These are phyloP conservation scores for Blastocystis sp. DNA, from an alignment of 352 stramenopile species.

Conservation along the genomic window DNA sequence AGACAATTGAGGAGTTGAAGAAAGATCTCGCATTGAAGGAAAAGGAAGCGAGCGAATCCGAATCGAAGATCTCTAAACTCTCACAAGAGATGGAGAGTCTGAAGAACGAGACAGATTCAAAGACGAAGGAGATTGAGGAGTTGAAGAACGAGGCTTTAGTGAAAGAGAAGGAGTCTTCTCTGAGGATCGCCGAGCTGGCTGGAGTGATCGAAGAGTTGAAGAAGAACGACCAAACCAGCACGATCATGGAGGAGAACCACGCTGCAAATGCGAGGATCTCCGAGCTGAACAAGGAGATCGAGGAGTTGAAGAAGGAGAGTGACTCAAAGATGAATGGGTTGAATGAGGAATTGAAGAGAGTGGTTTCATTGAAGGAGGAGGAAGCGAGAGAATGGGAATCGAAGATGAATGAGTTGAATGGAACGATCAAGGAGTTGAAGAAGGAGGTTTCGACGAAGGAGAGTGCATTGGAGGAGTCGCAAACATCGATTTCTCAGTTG, in stretches of 20 bases:
- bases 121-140: too few relatives aligned
- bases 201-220: constrained; percentile 4
- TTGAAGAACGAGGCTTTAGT: background rate
- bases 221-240: background rate
- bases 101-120: too few relatives aligned
- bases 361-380: background rate
- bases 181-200: background rate
- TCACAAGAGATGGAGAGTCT: background rate
- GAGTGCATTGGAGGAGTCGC: background rate
- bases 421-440: background rate
- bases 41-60: background rate
- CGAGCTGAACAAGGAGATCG: too few relatives aligned
- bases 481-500: background rate
- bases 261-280: background rate
- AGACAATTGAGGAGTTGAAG: background rate
- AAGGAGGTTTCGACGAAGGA: background rate
- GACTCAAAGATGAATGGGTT: background rate
- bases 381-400: background rate
- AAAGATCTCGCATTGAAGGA: background rate
- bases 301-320: background rate
- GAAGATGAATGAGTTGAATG: background rate
- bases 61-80: background rate
- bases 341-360: background rate
- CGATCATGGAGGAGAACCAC: too few relatives aligned
- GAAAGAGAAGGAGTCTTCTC: background rate